Evolutionary conservation across 148 eudicot species (phyloP).

Genomic region (Nepenthes gracilis): DNA sequence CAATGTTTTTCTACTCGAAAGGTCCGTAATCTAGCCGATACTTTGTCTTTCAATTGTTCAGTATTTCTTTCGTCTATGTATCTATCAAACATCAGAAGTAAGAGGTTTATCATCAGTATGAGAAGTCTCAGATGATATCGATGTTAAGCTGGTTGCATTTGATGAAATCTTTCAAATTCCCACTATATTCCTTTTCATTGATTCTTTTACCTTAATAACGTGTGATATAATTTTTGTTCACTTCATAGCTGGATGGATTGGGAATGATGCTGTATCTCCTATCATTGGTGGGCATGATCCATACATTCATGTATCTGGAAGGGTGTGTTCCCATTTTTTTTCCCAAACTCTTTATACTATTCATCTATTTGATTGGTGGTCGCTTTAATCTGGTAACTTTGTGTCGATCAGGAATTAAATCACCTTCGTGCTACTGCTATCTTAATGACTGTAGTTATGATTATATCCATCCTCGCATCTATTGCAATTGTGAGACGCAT

Average conservation of each 20-base stretch:
- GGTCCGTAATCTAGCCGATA: conserved; percentile 34
- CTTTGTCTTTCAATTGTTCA: not conserved
- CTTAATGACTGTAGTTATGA: conserved; percentile 76
- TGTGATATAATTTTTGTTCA: not conserved
- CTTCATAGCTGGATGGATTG: conserved; percentile 94
- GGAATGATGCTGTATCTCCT: conserved; percentile 79
- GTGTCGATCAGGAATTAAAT: conserved; percentile 58
- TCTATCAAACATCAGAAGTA: no score
- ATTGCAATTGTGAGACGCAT: conserved; percentile 89
- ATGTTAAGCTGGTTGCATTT: no score
- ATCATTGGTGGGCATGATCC: conserved; percentile 89
- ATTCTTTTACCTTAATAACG: not conserved
- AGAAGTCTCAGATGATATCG: no score
- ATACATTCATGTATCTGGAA: conserved; percentile 62
- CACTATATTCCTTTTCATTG: not conserved
- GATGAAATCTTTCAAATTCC: not conserved
- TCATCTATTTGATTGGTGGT: not conserved
- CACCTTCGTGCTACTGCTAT: conserved; percentile 71
- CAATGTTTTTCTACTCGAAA: conserved; percentile 79
- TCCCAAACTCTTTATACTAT: conserved; percentile 1
- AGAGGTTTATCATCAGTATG: no score
- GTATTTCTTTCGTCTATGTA: not conserved
- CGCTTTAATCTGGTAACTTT: not conserved
- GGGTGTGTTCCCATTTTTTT: conserved; percentile 36
- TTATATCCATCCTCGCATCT: conserved; percentile 62